These are phyloP conservation scores for Tribonema minus DNA, from an alignment of 108 stramenopile species.

Conservation along the genomic window DNA sequence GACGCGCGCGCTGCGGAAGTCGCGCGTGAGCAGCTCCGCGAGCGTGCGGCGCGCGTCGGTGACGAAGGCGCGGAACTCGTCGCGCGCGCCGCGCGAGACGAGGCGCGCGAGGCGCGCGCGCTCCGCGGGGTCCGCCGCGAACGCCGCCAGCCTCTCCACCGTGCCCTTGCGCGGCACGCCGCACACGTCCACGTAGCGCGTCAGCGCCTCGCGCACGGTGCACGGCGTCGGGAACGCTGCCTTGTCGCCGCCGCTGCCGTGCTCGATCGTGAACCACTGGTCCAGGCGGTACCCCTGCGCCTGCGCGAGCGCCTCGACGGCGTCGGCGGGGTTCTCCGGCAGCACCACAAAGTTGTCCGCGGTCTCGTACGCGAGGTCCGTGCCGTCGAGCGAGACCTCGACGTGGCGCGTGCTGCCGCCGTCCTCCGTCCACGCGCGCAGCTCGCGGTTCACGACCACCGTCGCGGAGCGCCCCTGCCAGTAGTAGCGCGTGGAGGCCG, in stretches of 20 bases:
- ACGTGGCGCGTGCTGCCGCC: conserved; percentile 86
- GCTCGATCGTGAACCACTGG: conserved; percentile 43
- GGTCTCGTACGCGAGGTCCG: conserved; percentile 71
- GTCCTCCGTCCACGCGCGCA: conserved; percentile 61
- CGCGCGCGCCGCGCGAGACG: conserved; percentile 32
- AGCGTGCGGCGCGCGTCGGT: conserved; percentile 44
- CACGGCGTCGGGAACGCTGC: conserved; percentile 85
- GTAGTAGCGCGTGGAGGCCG: conserved; percentile 69
- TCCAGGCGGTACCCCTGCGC: conserved; percentile 48
- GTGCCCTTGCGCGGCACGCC: conserved; percentile 75
- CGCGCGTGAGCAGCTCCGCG: conserved; percentile 34
- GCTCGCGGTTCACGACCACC: conserved; percentile 66
- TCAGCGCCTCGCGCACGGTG: conserved; percentile 76
- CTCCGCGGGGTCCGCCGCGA: conserved; percentile 71
- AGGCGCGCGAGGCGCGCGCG: conserved; percentile 68
- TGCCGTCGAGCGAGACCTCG: conserved; percentile 74
- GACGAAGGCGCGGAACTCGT: conserved; percentile 33
- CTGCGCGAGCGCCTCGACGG: conserved; percentile 69
- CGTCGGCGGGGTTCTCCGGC: conserved; percentile 66
- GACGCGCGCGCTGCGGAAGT: conserved; percentile 71
- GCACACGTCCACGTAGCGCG: conserved; percentile 80
- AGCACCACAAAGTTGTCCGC: conserved; percentile 93
- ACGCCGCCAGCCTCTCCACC: conserved; percentile 75
- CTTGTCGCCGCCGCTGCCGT: conserved; percentile 47
- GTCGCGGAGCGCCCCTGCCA: conserved; percentile 69